phyloP scores from a whole-genome alignment of 192 early-diverging fungal species.

The Coemansia sp. region DNA sequence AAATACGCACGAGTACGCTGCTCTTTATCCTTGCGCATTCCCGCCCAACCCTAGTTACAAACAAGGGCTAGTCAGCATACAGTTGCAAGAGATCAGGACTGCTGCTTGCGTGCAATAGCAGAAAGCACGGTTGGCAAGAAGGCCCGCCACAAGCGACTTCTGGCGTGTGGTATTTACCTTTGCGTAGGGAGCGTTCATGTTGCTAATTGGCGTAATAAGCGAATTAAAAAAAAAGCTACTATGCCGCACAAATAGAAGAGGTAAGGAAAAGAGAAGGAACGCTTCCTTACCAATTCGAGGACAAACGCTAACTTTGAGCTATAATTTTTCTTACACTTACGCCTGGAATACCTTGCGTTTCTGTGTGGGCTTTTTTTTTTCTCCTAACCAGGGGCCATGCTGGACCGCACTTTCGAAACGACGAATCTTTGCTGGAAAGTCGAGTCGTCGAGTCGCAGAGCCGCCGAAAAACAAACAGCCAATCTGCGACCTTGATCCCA shows the following conservation, averaged over 20 bases:
- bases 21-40: too few species aligned
- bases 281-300: conserved; percentile 14
- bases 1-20: too few species aligned
- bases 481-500: not conserved
- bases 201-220: conserved; percentile 35
- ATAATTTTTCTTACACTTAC: too few species aligned
- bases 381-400: conserved; percentile 15
- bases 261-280: conserved; percentile 26
- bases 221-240: conserved; percentile 29
- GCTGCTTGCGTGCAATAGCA: not conserved
- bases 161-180: conserved; percentile 40
- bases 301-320: conserved; percentile 4
- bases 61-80: too few species aligned
- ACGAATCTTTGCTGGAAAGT: too few species aligned
- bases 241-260: conserved; percentile 29
- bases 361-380: not conserved
- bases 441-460: not conserved
- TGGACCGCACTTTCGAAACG: too few species aligned
- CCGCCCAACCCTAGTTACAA: too few species aligned
- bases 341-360: too few species aligned
- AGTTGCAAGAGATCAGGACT: too few species aligned
- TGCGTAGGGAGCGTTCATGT: conserved; percentile 54
- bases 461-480: not conserved
- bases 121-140: not conserved
- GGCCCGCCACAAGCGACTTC: too few species aligned